phyloP scores from a whole-genome alignment of 176 grass and related monocot species.

The Sorghum bicolor region Sorghum_bicolor_NCBIv3 NC_012875.2:60521001-60521500 shows the following conservation, averaged over 20 bases:
- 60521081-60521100: no score
- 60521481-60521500: no score
- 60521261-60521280: conserved; percentile 22
- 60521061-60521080: no score
- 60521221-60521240: neutral
- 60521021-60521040: no score
- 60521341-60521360: neutral
- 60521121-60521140: no score
- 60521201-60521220: neutral
- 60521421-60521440: no score
- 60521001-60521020: no score
- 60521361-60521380: neutral
- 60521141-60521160: no score
- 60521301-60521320: neutral
- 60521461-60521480: no score
- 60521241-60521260: neutral
- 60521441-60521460: no score
- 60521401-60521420: neutral
- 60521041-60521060: no score
- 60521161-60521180: neutral
- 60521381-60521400: conserved; percentile 16
- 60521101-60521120: no score
- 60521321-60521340: conserved; percentile 18
- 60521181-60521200: neutral
- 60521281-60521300: neutral